Conservation (phyloP, 257 asterid species). For the Nicotiana obtusifolia region DNA sequence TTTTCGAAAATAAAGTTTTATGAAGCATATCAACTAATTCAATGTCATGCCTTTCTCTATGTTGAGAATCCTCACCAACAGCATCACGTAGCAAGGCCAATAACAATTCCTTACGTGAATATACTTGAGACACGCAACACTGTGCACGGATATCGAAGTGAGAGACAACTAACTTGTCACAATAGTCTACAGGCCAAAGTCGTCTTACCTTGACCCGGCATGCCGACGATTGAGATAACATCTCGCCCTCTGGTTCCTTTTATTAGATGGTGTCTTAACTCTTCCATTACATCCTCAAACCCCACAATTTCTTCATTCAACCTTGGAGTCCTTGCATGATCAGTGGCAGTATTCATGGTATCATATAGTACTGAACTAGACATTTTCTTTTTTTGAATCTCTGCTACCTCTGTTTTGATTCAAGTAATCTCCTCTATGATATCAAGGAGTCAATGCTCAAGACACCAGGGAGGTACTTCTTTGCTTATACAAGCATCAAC, state of each 20-base stretch:
- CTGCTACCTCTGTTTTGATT: not conserved
- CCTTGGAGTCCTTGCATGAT: not conserved
- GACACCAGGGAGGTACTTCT: conserved; percentile 5
- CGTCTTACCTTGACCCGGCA: conserved; percentile 5
- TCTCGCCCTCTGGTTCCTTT: not conserved
- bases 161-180: not conserved
- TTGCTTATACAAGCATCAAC: conserved; percentile 4
- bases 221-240: not conserved
- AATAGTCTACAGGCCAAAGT: not conserved
- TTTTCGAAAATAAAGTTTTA: fast-evolving
- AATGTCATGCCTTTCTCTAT: too few species aligned
- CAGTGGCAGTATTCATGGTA: not conserved
- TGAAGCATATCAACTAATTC: too few species aligned
- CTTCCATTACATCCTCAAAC: not conserved
- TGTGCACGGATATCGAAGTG: not conserved
- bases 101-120: not conserved
- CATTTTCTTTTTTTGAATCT: not conserved
- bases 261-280: not conserved
- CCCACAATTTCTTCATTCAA: not conserved
- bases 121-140: not conserved
- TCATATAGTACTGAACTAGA: not conserved
- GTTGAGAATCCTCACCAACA: not conserved
- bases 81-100: not conserved
- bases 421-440: not conserved
- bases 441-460: not conserved